These are phyloP conservation scores for Hirschioporus abietinus DNA, from an alignment of 768 basidiomycete species.

Conservation along the genomic window DNA sequence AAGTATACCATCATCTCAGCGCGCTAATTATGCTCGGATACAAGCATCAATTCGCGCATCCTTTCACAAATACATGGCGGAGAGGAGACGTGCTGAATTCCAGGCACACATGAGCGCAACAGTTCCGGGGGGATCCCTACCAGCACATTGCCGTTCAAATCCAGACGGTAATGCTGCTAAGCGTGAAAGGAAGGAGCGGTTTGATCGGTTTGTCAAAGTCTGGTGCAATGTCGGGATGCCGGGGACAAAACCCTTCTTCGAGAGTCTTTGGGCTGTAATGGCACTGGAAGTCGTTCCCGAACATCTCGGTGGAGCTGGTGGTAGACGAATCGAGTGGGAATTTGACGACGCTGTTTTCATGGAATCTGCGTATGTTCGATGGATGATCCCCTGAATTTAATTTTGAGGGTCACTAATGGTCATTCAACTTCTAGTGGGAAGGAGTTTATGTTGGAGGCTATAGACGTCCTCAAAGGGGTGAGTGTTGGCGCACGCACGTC, in stretches of 20 bases:
- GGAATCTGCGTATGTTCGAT: constrained; percentile 76
- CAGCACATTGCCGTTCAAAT: constrained; percentile 66
- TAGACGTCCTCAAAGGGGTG: constrained; percentile 87
- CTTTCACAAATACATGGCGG: constrained; percentile 76
- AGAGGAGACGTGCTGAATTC: constrained; percentile 76
- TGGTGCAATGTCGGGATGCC: constrained; percentile 89
- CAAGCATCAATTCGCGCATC: constrained; percentile 84
- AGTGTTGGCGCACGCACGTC: constrained; percentile 24
- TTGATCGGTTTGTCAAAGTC: constrained; percentile 67
- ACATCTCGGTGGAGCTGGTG: constrained; percentile 75
- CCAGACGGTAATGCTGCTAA: constrained; percentile 57
- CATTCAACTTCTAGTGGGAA: constrained; percentile 57
- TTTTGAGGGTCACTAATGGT: not conserved
- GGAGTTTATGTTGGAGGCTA: constrained; percentile 91
- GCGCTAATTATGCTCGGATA: constrained; percentile 79
- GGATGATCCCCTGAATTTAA: constrained; percentile 2
- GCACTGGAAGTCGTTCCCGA: constrained; percentile 78
- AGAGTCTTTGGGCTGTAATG: constrained; percentile 71
- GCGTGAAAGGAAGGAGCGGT: constrained; percentile 69
- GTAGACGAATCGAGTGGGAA: constrained; percentile 76
- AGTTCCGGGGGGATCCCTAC: constrained; percentile 72
- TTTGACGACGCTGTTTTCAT: constrained; percentile 92
- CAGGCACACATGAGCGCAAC: constrained; percentile 79
- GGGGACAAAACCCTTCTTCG: constrained; percentile 85
- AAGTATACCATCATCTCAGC: constrained; percentile 75